Conservation (phyloP, 2,329 filamentous ascomycete genomes). For the Botrytis cinerea region DNA sequence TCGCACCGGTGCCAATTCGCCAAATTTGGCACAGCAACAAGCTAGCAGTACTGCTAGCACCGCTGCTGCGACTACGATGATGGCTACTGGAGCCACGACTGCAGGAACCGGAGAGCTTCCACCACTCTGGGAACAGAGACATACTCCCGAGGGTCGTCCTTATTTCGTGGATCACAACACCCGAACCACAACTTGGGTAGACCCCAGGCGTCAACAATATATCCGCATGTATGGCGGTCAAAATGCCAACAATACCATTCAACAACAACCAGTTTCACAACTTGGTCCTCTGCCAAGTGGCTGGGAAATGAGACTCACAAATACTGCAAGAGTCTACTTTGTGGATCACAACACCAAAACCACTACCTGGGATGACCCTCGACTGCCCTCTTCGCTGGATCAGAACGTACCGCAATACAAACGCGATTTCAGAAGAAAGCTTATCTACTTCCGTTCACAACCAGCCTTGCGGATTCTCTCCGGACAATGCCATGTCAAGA, state of each 20-base stretch:
- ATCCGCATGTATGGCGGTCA: conserved; percentile 95
- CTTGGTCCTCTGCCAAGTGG: conserved; percentile 92
- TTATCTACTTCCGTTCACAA: conserved; percentile 99
- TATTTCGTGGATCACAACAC: conserved; percentile 99
- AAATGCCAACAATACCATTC: conserved; percentile 84
- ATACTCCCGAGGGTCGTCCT: conserved; percentile 88
- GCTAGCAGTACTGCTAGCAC: conserved; percentile 41
- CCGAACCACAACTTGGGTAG: conserved; percentile 96
- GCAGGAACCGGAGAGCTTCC: conserved; percentile 93
- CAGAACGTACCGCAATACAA: conserved; percentile 99
- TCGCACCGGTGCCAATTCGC: conserved; percentile 88
- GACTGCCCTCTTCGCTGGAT: conserved; percentile 91
- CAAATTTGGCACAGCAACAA: conserved; percentile 63
- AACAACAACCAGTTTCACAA: conserved; percentile 97
- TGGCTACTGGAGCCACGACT: conserved; percentile 92
- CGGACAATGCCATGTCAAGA: conserved; percentile 97
- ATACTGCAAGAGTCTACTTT: conserved; percentile 97
- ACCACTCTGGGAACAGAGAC: conserved; percentile 93
- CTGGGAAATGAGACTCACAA: conserved; percentile 99
- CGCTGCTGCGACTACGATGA: conserved; percentile 74
- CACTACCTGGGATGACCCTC: conserved; percentile 97
- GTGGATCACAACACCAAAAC: conserved; percentile 99
- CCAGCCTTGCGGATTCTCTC: conserved; percentile 93
- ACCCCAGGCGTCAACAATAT: conserved; percentile 94
- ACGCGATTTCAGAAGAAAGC: conserved; percentile 94